Conservation (phyloP, 192 early-diverging fungal genomes). For the Gamsiella multidivaricata region DNA sequence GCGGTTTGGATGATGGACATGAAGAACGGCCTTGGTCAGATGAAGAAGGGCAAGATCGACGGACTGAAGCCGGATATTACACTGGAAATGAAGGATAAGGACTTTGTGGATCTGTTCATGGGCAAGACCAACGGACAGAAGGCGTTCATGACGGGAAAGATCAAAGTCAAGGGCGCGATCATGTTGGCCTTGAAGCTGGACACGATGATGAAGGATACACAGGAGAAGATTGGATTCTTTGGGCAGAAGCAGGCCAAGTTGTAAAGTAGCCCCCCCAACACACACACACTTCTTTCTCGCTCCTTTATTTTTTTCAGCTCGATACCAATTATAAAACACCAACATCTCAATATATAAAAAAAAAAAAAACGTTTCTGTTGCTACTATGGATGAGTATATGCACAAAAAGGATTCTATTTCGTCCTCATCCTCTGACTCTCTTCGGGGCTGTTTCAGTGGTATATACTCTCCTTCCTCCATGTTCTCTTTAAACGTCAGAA, state of each 20-base stretch:
- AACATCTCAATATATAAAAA: too few relatives aligned
- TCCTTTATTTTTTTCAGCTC: background rate
- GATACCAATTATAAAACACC: too few relatives aligned
- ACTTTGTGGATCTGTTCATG: conserved; percentile 86
- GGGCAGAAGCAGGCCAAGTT: conserved; percentile 61
- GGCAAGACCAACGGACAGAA: conserved; percentile 92
- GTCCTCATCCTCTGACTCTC: too few relatives aligned
- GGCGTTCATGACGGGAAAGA: conserved; percentile 92
- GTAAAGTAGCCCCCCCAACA: conserved; percentile 61
- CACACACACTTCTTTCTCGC: too few relatives aligned
- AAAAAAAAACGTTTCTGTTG: too few relatives aligned
- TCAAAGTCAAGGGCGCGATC: conserved; percentile 85
- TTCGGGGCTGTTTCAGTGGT: too few relatives aligned
- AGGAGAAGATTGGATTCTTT: conserved; percentile 58
- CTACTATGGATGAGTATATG: too few relatives aligned
- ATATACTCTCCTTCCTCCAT: too few relatives aligned
- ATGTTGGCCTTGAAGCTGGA: conserved; percentile 82
- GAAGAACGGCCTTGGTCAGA: conserved; percentile 76
- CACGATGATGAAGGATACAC: conserved; percentile 70
- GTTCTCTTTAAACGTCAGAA: too few relatives aligned
- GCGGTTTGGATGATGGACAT: conserved; percentile 90
- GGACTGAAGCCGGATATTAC: conserved; percentile 78
- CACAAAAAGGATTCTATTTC: too few relatives aligned
- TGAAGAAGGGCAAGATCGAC: conserved; percentile 71
- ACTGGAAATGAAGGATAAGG: conserved; percentile 78